phyloP scores from a whole-genome alignment of 352 stramenopile genomes.

The Phytopythium chamaehyphon region DNA sequence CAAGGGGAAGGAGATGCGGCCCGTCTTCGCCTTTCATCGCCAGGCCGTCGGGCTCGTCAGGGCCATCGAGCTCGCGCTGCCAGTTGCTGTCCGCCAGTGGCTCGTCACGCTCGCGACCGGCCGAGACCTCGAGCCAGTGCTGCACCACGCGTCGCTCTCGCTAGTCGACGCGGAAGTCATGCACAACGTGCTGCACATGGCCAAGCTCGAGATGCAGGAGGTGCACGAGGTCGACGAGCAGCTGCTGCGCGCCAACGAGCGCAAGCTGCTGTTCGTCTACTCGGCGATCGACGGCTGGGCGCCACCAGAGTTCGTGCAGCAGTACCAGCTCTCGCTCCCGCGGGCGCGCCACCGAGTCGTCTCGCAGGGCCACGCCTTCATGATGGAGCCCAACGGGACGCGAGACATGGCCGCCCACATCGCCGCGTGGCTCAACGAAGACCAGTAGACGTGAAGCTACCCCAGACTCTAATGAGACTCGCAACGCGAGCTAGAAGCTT shows the following conservation, averaged over 20 bases:
- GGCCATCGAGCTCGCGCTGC: slow-evolving; percentile 38
- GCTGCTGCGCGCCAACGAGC: slow-evolving; percentile 32
- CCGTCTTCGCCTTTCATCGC: slow-evolving; percentile 39
- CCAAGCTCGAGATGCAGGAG: slow-evolving; percentile 54
- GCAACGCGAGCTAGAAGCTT: no score
- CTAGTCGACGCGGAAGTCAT: slow-evolving; percentile 56
- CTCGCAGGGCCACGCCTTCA: slow-evolving; percentile 66
- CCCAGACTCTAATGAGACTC: background rate
- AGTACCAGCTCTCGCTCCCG: slow-evolving; percentile 47
- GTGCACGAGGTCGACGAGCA: slow-evolving; percentile 41
- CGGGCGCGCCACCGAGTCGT: slow-evolving; percentile 44
- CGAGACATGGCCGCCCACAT: slow-evolving; percentile 64
- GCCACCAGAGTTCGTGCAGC: slow-evolving; percentile 48
- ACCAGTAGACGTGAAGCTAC: background rate
- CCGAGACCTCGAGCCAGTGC: slow-evolving; percentile 23
- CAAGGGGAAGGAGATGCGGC: slow-evolving; percentile 43
- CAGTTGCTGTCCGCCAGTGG: slow-evolving; percentile 35
- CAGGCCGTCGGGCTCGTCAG: slow-evolving; percentile 29
- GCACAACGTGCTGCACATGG: slow-evolving; percentile 64
- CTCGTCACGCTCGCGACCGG: slow-evolving; percentile 40
- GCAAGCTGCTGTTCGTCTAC: slow-evolving; percentile 66
- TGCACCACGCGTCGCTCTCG: slow-evolving; percentile 47
- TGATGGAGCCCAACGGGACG: slow-evolving; percentile 65
- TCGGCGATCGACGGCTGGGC: slow-evolving; percentile 68
- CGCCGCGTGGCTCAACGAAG: slow-evolving; percentile 44